Evolutionary conservation across 2,329 filamentous ascomycete species (phyloP).

Genomic region (Didymella lethalis): DNA sequence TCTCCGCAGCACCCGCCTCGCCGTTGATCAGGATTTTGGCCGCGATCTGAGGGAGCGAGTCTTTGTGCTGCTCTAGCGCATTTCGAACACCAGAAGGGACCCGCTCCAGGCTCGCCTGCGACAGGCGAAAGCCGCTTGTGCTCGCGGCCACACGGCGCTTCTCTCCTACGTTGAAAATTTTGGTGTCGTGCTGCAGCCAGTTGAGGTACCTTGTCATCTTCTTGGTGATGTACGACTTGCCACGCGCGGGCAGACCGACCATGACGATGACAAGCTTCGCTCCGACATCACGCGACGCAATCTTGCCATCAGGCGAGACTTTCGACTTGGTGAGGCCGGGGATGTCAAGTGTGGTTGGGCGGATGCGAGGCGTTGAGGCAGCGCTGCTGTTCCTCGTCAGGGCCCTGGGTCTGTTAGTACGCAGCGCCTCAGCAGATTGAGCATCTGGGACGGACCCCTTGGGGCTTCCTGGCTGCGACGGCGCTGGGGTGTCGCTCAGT

Average conservation of each 20-base stretch:
- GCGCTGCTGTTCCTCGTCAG: slow-evolving; percentile 77
- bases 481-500: slow-evolving; percentile 68
- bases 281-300: slow-evolving; percentile 91
- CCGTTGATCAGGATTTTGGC: slow-evolving; percentile 68
- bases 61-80: slow-evolving; percentile 38
- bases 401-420: slow-evolving; percentile 58
- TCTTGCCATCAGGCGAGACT: slow-evolving; percentile 93
- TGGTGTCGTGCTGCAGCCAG: slow-evolving; percentile 95
- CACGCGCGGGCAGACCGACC: slow-evolving; percentile 93
- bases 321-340: slow-evolving; percentile 95
- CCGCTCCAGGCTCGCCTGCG: slow-evolving; percentile 42
- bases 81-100: slow-evolving; percentile 35
- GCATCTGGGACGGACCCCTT: slow-evolving; percentile 61
- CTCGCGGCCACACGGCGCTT: slow-evolving; percentile 81
- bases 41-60: slow-evolving; percentile 52
- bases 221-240: slow-evolving; percentile 99
- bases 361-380: slow-evolving; percentile 77
- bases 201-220: slow-evolving; percentile 95
- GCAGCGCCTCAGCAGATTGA: slow-evolving; percentile 22
- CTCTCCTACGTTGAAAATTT: slow-evolving; percentile 97
- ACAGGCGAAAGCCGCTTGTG: slow-evolving; percentile 56
- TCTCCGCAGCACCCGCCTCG: slow-evolving; percentile 52
- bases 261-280: slow-evolving; percentile 98
- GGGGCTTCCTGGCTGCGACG: slow-evolving; percentile 69
- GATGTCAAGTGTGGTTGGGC: slow-evolving; percentile 95